A percentile compares a stretch with the other conserved stretches of the same genome.
phyloP scores from a whole-genome alignment of 345 rosid genomes.

The Physaria fendleri region DNA sequence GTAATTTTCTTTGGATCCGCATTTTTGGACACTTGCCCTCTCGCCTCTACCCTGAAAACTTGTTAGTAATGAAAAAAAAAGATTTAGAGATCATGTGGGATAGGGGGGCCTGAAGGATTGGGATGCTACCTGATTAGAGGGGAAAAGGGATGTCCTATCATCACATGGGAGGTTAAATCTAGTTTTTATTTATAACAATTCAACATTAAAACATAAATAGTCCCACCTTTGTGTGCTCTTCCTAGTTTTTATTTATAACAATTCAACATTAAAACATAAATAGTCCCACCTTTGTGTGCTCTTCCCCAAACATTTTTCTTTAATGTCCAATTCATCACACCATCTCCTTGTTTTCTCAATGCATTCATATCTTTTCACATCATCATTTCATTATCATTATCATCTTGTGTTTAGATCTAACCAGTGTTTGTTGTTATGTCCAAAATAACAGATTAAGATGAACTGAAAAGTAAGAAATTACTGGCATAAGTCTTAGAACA shows the following conservation, averaged over 20 bases:
- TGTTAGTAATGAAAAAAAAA: not conserved
- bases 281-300: slow-evolving; percentile 30
- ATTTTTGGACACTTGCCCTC: too few species aligned
- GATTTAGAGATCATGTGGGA: slow-evolving; percentile 16
- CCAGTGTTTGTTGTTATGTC: not conserved
- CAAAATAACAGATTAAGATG: not conserved
- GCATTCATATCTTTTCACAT: not conserved
- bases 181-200: slow-evolving; percentile 14
- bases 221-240: slow-evolving; percentile 30
- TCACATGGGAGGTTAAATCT: slow-evolving; percentile 29
- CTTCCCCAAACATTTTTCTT: slow-evolving; percentile 24
- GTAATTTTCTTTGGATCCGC: too few species aligned
- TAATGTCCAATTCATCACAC: slow-evolving; percentile 28
- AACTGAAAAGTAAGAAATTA: not conserved
- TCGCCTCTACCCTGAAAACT: too few species aligned
- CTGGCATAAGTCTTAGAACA: too few species aligned
- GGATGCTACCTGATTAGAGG: slow-evolving; percentile 31
- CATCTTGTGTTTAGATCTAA: not conserved
- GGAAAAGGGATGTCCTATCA: slow-evolving; percentile 25
- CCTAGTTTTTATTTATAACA: slow-evolving; percentile 15
- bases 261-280: slow-evolving; percentile 19
- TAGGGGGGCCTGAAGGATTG: slow-evolving; percentile 26
- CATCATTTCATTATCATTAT: not conserved
- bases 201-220: slow-evolving; percentile 13
- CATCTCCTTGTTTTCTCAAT: slow-evolving; percentile 25